Evolutionary conservation across 768 basidiomycete species (phyloP), one percentile per base, ranked within the genome.

Genomic region (Trametes villosa): DNA sequence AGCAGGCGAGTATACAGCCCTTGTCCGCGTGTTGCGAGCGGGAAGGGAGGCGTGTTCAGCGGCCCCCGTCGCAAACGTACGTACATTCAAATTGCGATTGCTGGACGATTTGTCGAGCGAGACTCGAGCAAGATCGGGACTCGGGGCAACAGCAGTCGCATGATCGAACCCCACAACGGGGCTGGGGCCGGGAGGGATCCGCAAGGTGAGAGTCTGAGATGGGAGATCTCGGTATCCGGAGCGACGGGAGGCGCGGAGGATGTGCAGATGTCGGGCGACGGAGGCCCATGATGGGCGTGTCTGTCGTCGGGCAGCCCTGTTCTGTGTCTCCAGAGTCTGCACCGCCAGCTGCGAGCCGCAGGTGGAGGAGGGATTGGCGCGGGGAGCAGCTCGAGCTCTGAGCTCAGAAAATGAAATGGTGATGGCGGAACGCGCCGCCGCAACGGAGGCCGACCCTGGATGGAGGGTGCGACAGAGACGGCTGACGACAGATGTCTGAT

Each of bases 401-500:
- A n/a, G n/a, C n/a, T n/a, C n/a, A n/a, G n/a, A n/a, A n/a, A n/a
- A n/a, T 44, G 42, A 33, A 49, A 33, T 38, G n/a, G 17, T 54
- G 41, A 54, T 49, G 38, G 40, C 31, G 48, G 27, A n/a, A 36
- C 33, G 13, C 26, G 46, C 24, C 26, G 36, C 13, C 22, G 51
- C 51, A n/a, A 30, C 36, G 20, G 36, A 7, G 50, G 40, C 17
- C 41, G 53, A 44, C 53, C 53, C 49, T 50, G 49, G 49, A 33
- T 50, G 47, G 30, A 20, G 36, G 36, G 13, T 29, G 46, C 27
- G 45, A 27, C 38, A 34, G 9, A 8, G 33, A 33, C 51, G 38
- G 40, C 42, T 50, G 48, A 42, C 50, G 49, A 59, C 59, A 60
- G 59, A 53, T 53, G 51, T 53, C 46, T 57, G 56, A 57, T 57